Evolutionary conservation across 305 asterid genomes (phyloP).

Genomic region (Plantago rigida): DNA sequence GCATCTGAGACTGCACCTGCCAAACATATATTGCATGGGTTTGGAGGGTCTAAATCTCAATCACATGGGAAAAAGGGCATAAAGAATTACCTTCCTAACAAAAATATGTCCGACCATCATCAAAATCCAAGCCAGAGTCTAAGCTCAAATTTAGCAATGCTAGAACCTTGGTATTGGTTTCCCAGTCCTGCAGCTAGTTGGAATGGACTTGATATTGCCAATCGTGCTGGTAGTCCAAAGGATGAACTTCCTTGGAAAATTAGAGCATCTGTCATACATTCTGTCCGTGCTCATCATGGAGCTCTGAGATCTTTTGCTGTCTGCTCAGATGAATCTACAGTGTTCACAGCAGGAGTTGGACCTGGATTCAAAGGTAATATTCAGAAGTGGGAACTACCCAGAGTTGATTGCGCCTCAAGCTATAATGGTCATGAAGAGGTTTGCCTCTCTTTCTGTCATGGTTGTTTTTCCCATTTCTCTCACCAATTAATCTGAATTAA

Average conservation of each 20-base stretch:
- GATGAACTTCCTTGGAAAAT: slow-evolving; percentile 96
- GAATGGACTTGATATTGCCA: slow-evolving; percentile 63
- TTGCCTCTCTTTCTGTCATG: slow-evolving; percentile 29
- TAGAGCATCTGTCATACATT: slow-evolving; percentile 72
- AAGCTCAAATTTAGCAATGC: slow-evolving; percentile 43
- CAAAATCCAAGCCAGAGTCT: slow-evolving; percentile 46
- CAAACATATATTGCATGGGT: slow-evolving; percentile 63
- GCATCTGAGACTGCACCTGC: slow-evolving; percentile 49
- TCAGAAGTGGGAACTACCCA: slow-evolving; percentile 84
- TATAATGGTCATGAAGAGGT: slow-evolving; percentile 98
- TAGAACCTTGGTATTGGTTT: slow-evolving; percentile 94
- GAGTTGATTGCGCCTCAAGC: slow-evolving; percentile 63
- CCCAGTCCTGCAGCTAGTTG: slow-evolving; percentile 67
- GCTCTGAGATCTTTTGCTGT: slow-evolving; percentile 87
- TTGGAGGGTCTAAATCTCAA: slow-evolving; percentile 88
- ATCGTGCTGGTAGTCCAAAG: slow-evolving; percentile 69
- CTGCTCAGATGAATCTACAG: slow-evolving; percentile 69
- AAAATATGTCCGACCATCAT: slow-evolving; percentile 31
- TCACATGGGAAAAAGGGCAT: slow-evolving; percentile 51
- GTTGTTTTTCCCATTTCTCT: slow-evolving; percentile 18
- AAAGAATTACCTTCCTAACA: slow-evolving; percentile 36
- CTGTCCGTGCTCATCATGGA: slow-evolving; percentile 90
- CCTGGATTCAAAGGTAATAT: slow-evolving; percentile 90
- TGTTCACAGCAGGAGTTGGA: slow-evolving; percentile 95
- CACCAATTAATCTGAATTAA: slow-evolving; percentile 2